Evolutionary conservation across 345 rosid genomes (phyloP), one percentile per base, ranked within the genome.

Genomic region (Lepidium didymum): DNA sequence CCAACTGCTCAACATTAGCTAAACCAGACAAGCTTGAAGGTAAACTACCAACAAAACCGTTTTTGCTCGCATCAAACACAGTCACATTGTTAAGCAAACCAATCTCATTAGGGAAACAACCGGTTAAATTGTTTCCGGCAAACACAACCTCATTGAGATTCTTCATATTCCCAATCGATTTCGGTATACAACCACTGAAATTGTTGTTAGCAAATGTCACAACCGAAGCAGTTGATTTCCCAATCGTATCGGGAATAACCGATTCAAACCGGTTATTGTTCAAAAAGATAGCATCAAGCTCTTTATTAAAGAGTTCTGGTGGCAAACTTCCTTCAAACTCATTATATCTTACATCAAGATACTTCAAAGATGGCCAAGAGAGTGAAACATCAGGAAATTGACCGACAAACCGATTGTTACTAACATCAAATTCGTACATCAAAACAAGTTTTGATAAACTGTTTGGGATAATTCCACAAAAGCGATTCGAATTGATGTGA

Each of bases 401-500:
- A 3, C 92, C 92, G 0, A 81, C 89, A 23, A 87, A 80, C 0
- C 91, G 80, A 27, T 87, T 89, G 77, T 85, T 89, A 45, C 96
- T 87, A 5, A 87, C 55, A 52, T 89, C 96, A 6, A 89, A 73
- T 62, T 89, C 96, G 10, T 71, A 59, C 68, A 89, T 84, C 56
- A 81, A 70, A 0, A 10, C 67, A 6, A 89, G 80, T 44, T 72
- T 83, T 0, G 79, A 61, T 3, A 89, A 59, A 53, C 83, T 84
- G 14, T 63, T 71, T 0, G 92, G 96, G 18, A 89, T 55, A 10
- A 85, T 62, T n/a, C 96, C 92, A 62, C 92, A 85, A 35, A 89
- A 86, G 14, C 96, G 71, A 23, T 89, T 86, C 1, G 86, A 78
- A n/a, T 86, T 86, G n/a, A 89, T 47, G 64, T 89, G 96, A 43